Conservation (phyloP, 805 yeast genomes). For the Tetrapisispora namnaoensis region DNA sequence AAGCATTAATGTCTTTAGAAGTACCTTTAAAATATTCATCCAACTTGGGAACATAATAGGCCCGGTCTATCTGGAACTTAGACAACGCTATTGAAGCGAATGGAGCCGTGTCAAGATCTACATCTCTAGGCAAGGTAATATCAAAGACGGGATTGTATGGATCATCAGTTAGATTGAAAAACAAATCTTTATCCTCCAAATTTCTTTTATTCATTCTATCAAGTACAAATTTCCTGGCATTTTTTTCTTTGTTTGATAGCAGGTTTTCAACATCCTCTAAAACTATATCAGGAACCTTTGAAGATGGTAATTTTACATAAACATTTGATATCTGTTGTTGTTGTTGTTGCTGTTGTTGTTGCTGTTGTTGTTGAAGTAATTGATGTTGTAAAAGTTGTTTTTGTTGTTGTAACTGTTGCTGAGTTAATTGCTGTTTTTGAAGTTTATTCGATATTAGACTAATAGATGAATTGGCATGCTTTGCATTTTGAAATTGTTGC, state of each 20-base stretch:
- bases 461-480: constrained; percentile 2
- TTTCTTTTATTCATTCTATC: constrained; percentile 70
- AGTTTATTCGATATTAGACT: constrained; percentile 1
- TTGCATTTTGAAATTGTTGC: constrained; percentile 14
- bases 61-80: constrained; percentile 52
- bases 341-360: constrained; percentile 13
- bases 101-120: constrained; percentile 59
- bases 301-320: constrained; percentile 77
- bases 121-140: constrained; percentile 44
- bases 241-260: constrained; percentile 61
- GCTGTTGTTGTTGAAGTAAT: constrained; percentile 13
- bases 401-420: constrained; percentile 11
- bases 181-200: constrained; percentile 56
- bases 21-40: constrained; percentile 24
- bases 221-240: constrained; percentile 73
- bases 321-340: constrained; percentile 42
- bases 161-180: constrained; percentile 80
- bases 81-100: constrained; percentile 71
- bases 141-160: constrained; percentile 74
- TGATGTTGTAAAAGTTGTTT: constrained; percentile 13
- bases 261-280: constrained; percentile 72
- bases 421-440: constrained; percentile 4
- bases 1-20: constrained; percentile 16
- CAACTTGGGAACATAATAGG: constrained; percentile 36
- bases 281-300: constrained; percentile 89